Percentiles rank a stretch among this genome's conserved stretches.
These are phyloP conservation scores for Odontarrhena argentea DNA, from an alignment of 345 rosid genomes.

Conservation along the genomic window DNA sequence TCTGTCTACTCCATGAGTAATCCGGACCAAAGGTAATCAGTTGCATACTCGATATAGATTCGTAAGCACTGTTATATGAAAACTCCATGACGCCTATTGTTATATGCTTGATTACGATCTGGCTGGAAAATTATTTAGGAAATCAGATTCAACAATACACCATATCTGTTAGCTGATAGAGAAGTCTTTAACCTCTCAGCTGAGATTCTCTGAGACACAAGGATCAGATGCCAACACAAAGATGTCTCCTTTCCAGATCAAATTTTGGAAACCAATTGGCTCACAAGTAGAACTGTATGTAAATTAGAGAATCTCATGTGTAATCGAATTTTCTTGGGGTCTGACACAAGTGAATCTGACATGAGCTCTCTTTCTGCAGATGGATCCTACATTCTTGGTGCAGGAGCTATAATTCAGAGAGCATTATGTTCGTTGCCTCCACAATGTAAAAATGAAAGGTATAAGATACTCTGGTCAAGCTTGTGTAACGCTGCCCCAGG, in stretches of 20 bases:
- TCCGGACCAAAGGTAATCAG: slow-evolving; percentile 29
- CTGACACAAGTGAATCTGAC: slow-evolving; percentile 30
- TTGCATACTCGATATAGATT: slow-evolving; percentile 8
- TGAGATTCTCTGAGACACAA: slow-evolving; percentile 35
- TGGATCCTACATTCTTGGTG: slow-evolving; percentile 29
- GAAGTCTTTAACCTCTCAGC: slow-evolving; percentile 21
- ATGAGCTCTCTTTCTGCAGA: slow-evolving; percentile 18
- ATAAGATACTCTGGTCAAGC: slow-evolving; percentile 36
- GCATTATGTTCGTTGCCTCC: slow-evolving; percentile 35
- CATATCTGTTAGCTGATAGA: slow-evolving; percentile 4
- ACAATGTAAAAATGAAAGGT: slow-evolving; percentile 33
- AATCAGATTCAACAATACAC: not conserved
- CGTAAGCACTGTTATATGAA: not conserved
- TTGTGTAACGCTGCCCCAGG: slow-evolving; percentile 36
- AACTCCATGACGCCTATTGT: not conserved
- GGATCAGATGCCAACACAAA: slow-evolving; percentile 36
- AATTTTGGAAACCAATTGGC: slow-evolving; percentile 5
- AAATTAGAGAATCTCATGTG: slow-evolving; percentile 34
- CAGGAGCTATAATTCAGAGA: slow-evolving; percentile 29
- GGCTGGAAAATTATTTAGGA: slow-evolving; percentile 1
- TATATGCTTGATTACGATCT: slow-evolving; percentile 12
- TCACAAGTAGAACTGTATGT: slow-evolving; percentile 20
- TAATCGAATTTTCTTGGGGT: slow-evolving; percentile 18
- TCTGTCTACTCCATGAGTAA: slow-evolving; percentile 44
- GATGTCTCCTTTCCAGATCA: slow-evolving; percentile 29